phyloP scores from a whole-genome alignment of 352 stramenopile genomes.

The Lagenidium giganteum region DNA sequence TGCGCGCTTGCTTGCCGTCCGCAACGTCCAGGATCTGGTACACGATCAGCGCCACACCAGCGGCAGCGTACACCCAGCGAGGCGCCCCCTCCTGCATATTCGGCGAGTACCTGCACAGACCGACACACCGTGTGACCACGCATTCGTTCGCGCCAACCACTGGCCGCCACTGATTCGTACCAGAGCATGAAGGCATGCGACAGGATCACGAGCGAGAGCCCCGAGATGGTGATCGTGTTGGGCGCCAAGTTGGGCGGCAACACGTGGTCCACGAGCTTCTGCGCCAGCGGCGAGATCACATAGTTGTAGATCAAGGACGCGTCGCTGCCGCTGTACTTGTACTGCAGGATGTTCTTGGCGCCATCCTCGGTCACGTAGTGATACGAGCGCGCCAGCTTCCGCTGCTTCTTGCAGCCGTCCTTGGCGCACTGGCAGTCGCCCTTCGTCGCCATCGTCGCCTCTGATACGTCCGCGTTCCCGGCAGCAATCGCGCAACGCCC shows the following conservation, averaged over 20 bases:
- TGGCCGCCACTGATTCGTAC: constrained; percentile 20
- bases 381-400: constrained; percentile 20
- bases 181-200: constrained; percentile 77
- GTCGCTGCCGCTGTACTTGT: constrained; percentile 86
- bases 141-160: too few species aligned
- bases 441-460: too few species aligned
- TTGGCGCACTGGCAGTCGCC: too few species aligned
- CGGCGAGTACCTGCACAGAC: constrained; percentile 64
- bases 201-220: constrained; percentile 58
- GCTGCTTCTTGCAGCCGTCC: too few species aligned
- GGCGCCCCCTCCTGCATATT: constrained; percentile 82
- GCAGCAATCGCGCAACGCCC: too few species aligned
- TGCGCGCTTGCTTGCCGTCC: constrained; percentile 83
- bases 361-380: constrained; percentile 70
- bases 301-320: constrained; percentile 81
- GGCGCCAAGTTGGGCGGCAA: constrained; percentile 63
- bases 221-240: constrained; percentile 82
- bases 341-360: constrained; percentile 59
- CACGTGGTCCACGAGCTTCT: constrained; percentile 74
- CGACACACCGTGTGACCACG: too few species aligned
- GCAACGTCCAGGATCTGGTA: constrained; percentile 86
- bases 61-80: constrained; percentile 66
- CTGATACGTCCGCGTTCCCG: too few species aligned
- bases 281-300: constrained; percentile 67
- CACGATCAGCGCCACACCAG: constrained; percentile 55